Evolutionary conservation across 2,329 filamentous ascomycete genomes (phyloP), one percentile per base, ranked within the genome.

Genomic region (Xylariaceae sp.): DNA sequence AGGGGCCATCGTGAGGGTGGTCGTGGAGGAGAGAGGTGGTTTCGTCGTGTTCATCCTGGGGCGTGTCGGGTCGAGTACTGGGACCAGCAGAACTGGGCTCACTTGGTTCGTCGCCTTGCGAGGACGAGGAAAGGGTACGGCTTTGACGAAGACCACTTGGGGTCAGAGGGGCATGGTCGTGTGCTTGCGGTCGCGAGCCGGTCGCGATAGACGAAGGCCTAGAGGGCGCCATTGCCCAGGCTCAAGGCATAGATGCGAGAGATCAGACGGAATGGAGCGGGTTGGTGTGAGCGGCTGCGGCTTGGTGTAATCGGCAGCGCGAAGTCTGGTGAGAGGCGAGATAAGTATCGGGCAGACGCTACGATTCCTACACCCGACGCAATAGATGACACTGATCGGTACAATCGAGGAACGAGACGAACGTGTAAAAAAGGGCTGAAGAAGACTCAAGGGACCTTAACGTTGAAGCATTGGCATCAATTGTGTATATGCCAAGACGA

Each of bases 21-120:
- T 68, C 63, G 42, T 53, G 51, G 38, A 61, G 65, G 19, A 83
- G 62, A 2, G 74, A 68, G 2, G 77, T 78, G 2, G 68, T 70
- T 52, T 83, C 79, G 49, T 63, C 64, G 7, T 64, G 51, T 6
- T 48, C 46, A 33, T 55, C 45, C n/a, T 22, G 19, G 19, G 42
- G 30, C 28, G 22, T 16, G 33, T 45, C 45, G 24, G 37, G 28
- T 19, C 34, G 33, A 33, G 47, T 42, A 37, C 49, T 50, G 15
- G 51, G 47, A 6, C 43, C 44, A 11, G 49, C 39, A 26, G 34
- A 24, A 26, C 39, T 29, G 15, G 24, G 37, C 19, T 38, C 30
- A 31, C 34, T n/a, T 15, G 18, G 34, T 34, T 42, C 39, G 30
- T 48, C 44, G 12, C 41, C 43, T 19, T 34, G 43, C 4, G 50